phyloP scores from a whole-genome alignment of 2,329 filamentous ascomycete genomes.

The Moelleriella libera region DNA sequence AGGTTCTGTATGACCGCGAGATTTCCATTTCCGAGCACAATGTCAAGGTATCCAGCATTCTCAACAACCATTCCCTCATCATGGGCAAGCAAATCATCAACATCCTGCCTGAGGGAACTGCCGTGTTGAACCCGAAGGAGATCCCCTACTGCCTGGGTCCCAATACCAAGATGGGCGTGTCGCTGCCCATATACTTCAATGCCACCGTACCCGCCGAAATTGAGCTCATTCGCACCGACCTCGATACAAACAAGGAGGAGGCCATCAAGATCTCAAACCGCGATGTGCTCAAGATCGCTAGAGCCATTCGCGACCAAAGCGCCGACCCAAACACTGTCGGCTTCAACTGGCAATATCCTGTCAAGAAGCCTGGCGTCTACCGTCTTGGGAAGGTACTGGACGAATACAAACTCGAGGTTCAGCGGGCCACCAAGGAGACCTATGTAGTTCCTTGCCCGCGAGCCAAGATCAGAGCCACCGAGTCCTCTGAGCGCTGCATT shows the following conservation, averaged over 20 bases:
- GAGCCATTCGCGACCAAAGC: conserved; percentile 50
- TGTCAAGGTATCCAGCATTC: conserved; percentile 74
- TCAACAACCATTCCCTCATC: conserved; percentile 88
- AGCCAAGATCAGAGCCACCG: conserved; percentile 54
- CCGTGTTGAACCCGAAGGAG: conserved; percentile 70
- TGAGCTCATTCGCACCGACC: conserved; percentile 75
- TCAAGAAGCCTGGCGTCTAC: conserved; percentile 84
- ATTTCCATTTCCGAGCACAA: conserved; percentile 84
- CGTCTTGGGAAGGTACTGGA: conserved; percentile 75
- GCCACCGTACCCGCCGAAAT: conserved; percentile 81
- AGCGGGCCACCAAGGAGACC: conserved; percentile 59
- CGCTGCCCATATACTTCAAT: conserved; percentile 82
- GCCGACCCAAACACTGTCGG: conserved; percentile 46
- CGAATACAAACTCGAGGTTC: conserved; percentile 86
- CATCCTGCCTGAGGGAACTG: conserved; percentile 91
- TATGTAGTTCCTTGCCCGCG: conserved; percentile 78
- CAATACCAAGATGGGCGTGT: conserved; percentile 41
- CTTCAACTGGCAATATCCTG: conserved; percentile 54
- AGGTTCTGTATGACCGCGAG: conserved; percentile 83
- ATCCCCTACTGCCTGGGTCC: conserved; percentile 69
- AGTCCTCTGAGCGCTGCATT: conserved; percentile 56
- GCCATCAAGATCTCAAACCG: conserved; percentile 60
- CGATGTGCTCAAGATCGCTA: conserved; percentile 63
- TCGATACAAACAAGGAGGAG: conserved; percentile 69
- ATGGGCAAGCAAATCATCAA: conserved; percentile 96